Base-by-base conservation (phyloP, 805 yeast species). In the Candida ascalaphidarum region DNA sequence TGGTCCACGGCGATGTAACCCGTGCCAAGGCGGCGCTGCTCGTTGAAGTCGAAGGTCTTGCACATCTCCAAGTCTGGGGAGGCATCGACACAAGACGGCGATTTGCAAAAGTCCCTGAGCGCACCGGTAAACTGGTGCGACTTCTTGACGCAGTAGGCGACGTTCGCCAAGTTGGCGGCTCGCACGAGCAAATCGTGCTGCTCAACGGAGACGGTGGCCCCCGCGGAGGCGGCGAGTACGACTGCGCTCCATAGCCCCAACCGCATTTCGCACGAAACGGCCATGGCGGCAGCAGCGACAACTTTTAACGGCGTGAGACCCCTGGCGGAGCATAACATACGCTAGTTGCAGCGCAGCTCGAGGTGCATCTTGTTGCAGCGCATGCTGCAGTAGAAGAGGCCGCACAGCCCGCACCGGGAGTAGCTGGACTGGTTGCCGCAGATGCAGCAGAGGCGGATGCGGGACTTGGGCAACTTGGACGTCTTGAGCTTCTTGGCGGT, bases 1-100 rank as follows among this genome's bases (percentile, higher is more conserved):
- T 62, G 65, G 44, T 76, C 81, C 7, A 65, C 53, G 7, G 74
- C 71, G 14, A 72, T 58, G 40, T 52, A 65, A 0, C 81, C 83
- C 3, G 76, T 59, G 1, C 82, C 79, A 2, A 55, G 50, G 11
- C 67, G 64, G 14, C 67, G 64, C 34, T 59, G 43, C 10, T 56
- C 54, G 28, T 55, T 61, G 29, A 66, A 67, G 28, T 55, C 50
- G 27, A 68, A 61, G 1, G 62, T 55, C 18, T 55, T 31, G 13
- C 61, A 49, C 1, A 74, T 49, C 14, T 54, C 52, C 8, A 71
- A 52, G 18, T 45, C 28, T 12, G 32, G 21, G 22, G 42, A 43
- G 13, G 31, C 35, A 3, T 34, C 29, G 7, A 41, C 34, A 14
- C 32, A 21, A 36, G 68, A 61, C 7, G n/a, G n/a, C n/a, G n/a